phyloP scores from a whole-genome alignment of 768 basidiomycete genomes.

The Boletus eberwhitei region DNA sequence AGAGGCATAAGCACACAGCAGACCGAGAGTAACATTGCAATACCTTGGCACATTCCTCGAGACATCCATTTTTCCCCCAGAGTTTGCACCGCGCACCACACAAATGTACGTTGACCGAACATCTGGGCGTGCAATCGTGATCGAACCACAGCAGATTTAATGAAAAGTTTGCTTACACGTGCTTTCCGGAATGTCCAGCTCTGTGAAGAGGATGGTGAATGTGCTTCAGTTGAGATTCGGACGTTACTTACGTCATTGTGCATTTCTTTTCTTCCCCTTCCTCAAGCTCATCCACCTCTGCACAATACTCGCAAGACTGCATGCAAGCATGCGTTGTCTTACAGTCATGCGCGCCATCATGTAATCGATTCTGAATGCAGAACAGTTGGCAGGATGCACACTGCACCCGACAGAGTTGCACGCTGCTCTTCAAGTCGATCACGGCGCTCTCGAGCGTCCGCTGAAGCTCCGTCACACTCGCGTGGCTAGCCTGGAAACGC shows the following conservation, averaged over 20 bases:
- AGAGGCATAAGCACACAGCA: background rate
- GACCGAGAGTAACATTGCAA: background rate
- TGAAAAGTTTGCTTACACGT: conserved; percentile 42
- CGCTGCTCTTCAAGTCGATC: conserved; percentile 46
- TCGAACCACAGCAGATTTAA: background rate
- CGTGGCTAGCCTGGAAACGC: conserved; percentile 45
- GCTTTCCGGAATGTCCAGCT: conserved; percentile 53
- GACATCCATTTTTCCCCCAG: conserved; percentile 46
- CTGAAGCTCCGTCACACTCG: conserved; percentile 43
- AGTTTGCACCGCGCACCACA: conserved; percentile 53
- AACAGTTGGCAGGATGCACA: conserved; percentile 47
- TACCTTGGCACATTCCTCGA: conserved; percentile 52
- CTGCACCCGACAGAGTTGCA: conserved; percentile 49
- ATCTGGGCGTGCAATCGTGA: conserved; percentile 34
- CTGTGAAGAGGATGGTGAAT: conserved; percentile 25
- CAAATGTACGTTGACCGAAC: conserved; percentile 48
- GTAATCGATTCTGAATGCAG: conserved; percentile 47
- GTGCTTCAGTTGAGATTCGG: background rate
- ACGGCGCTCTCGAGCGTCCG: conserved; percentile 40
- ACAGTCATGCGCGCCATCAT: conserved; percentile 49
- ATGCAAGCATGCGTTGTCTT: conserved; percentile 46
- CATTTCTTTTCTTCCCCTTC: conserved; percentile 33
- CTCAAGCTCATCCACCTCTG: conserved; percentile 31
- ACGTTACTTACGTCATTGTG: conserved; percentile 41
- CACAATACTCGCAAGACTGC: conserved; percentile 41